Evolutionary conservation across 2,329 filamentous ascomycete genomes (phyloP).

Genomic region (Colletotrichum tofieldiae): DNA sequence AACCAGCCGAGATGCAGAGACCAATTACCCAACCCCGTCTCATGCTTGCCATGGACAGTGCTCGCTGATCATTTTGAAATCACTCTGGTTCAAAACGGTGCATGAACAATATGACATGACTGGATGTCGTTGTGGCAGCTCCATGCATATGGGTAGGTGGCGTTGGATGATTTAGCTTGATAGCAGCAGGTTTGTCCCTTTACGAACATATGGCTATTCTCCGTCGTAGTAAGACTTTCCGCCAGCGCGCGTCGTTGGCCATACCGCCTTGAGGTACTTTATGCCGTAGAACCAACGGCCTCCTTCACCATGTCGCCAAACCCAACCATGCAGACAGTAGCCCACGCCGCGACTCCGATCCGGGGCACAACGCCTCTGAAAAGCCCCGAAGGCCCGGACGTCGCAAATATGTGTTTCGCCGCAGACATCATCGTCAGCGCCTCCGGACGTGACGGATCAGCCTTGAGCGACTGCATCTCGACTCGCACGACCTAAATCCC

Average conservation of each 20-base stretch:
- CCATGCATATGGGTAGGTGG: no score
- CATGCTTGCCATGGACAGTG: no score
- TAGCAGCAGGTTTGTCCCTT: no score
- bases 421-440: conserved; percentile 22
- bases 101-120: background rate
- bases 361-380: conserved; percentile 24
- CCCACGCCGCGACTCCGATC: conserved; percentile 16
- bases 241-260: no score
- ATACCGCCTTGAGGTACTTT: no score
- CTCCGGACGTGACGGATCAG: conserved; percentile 9
- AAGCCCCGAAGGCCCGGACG: conserved; percentile 27
- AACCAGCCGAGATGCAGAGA: background rate
- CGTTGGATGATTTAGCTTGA: no score
- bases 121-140: background rate
- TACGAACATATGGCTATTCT: no score
- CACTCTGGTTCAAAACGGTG: background rate
- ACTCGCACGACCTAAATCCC: conserved; percentile 7
- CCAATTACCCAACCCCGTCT: background rate
- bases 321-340: conserved; percentile 33
- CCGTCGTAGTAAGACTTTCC: no score
- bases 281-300: background rate
- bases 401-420: conserved; percentile 27
- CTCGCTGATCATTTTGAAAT: background rate
- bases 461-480: conserved; percentile 36
- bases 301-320: conserved; percentile 31